Evolutionary conservation across 2,329 filamentous ascomycete species (phyloP).

Genomic region (Talaromyces rugulosus): DNA sequence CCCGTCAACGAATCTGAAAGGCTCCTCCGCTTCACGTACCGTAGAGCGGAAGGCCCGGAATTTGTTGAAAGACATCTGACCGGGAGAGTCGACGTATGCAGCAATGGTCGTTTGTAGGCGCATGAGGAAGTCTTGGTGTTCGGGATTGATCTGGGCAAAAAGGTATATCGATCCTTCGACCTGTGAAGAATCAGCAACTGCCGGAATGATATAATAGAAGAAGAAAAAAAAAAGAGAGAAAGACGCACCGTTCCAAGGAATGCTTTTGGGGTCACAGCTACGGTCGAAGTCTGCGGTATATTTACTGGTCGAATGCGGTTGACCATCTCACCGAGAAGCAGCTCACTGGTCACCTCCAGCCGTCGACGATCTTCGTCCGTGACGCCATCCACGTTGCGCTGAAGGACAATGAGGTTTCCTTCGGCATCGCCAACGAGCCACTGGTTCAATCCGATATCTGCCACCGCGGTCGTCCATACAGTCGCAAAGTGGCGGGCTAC

Average conservation of each 20-base stretch:
- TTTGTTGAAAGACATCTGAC: slow-evolving; percentile 68
- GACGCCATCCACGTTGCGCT: slow-evolving; percentile 66
- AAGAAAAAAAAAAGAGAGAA: background rate
- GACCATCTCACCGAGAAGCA: slow-evolving; percentile 87
- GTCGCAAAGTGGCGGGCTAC: slow-evolving; percentile 76
- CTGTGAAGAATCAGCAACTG: slow-evolving; percentile 41
- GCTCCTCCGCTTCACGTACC: slow-evolving; percentile 66
- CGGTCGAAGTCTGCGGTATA: slow-evolving; percentile 60
- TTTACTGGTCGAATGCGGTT: slow-evolving; percentile 77
- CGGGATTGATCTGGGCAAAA: slow-evolving; percentile 70
- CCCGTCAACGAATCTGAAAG: slow-evolving; percentile 85
- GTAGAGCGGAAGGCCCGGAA: slow-evolving; percentile 80
- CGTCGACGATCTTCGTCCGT: slow-evolving; percentile 68
- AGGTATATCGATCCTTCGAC: slow-evolving; percentile 89
- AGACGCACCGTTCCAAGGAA: slow-evolving; percentile 79
- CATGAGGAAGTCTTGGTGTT: slow-evolving; percentile 75
- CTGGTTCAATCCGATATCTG: slow-evolving; percentile 65
- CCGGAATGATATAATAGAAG: background rate
- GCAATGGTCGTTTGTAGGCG: slow-evolving; percentile 72
- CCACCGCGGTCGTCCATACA: slow-evolving; percentile 75
- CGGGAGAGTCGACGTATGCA: slow-evolving; percentile 62
- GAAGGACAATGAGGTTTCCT: slow-evolving; percentile 80
- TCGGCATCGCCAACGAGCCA: slow-evolving; percentile 84
- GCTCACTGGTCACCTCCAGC: slow-evolving; percentile 71
- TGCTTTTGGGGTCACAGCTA: slow-evolving; percentile 72